phyloP scores from a whole-genome alignment of 768 basidiomycete species.

The Boletales sp. region DNA sequence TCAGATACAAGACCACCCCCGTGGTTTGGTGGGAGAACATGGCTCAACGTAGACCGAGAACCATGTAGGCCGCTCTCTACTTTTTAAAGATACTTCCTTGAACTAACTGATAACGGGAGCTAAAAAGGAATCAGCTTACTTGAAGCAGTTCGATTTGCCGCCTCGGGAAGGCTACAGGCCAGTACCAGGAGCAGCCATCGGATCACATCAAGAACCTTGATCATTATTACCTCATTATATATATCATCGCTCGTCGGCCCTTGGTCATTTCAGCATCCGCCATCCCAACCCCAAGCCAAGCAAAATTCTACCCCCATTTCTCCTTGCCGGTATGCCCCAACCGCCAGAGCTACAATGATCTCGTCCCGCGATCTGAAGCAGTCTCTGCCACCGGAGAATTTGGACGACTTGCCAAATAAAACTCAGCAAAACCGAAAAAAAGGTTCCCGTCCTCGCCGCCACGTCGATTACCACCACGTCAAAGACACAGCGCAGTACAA shows the following conservation, averaged over 20 bases:
- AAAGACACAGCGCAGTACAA: neutral
- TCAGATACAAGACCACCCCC: neutral
- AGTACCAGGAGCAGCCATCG: constrained; percentile 1
- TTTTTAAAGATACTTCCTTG: neutral
- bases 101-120: neutral
- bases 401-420: neutral
- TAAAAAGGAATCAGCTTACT: neutral
- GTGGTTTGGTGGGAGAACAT: constrained; percentile 3
- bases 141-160: constrained; percentile 2
- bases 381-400: neutral
- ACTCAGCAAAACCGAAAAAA: neutral
- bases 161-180: neutral
- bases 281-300: constrained; percentile 39
- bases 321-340: constrained; percentile 34
- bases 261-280: constrained; percentile 46
- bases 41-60: neutral
- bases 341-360: neutral
- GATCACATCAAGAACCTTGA: constrained; percentile 3
- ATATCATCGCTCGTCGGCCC: too few relatives aligned
- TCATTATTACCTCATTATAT: too few relatives aligned
- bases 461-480: constrained; percentile 1
- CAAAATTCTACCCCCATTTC: constrained; percentile 53
- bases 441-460: neutral
- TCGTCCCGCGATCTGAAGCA: neutral
- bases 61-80: neutral